A percentile compares a stretch with the other conserved stretches of the same genome.
Conservation (phyloP, 2,329 filamentous ascomycete genomes). For the Ceratocystis colombiana region DNA sequence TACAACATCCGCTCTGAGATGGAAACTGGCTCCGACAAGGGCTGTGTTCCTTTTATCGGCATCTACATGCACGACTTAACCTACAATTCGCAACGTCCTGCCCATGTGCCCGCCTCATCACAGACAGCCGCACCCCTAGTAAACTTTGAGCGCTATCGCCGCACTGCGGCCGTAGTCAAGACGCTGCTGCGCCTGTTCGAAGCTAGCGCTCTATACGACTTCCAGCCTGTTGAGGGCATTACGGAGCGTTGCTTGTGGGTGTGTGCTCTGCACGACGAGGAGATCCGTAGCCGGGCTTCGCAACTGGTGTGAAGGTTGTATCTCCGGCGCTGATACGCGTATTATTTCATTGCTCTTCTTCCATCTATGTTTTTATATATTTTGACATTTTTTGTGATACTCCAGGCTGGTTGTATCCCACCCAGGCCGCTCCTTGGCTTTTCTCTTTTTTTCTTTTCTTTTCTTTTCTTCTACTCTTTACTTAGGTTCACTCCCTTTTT, state of each 20-base stretch:
- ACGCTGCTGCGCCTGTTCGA: slow-evolving; percentile 68
- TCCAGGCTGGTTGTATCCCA: neutral
- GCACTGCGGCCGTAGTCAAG: slow-evolving; percentile 67
- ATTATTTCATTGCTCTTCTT: neutral
- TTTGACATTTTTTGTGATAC: slow-evolving; percentile 16
- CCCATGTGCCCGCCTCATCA: slow-evolving; percentile 55
- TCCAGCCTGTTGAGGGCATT: slow-evolving; percentile 64
- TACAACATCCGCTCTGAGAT: slow-evolving; percentile 67
- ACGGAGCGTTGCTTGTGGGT: slow-evolving; percentile 80
- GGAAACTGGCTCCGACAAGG: slow-evolving; percentile 56
- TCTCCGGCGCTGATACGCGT: neutral
- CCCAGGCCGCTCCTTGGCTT: neutral
- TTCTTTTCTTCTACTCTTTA: neutral
- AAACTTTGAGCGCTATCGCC: slow-evolving; percentile 75
- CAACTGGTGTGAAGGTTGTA: slow-evolving; percentile 36
- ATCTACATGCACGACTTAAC: slow-evolving; percentile 76
- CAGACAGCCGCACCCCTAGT: slow-evolving; percentile 58
- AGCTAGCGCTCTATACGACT: slow-evolving; percentile 63
- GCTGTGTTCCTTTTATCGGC: slow-evolving; percentile 75
- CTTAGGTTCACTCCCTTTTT: neutral
- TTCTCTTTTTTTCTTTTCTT: neutral
- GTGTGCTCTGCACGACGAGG: slow-evolving; percentile 63
- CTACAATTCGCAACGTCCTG: slow-evolving; percentile 69
- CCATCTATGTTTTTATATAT: slow-evolving; percentile 6
- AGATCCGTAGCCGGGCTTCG: slow-evolving; percentile 52